Evolutionary conservation across 768 basidiomycete genomes (phyloP).

Genomic region (Lentinus tigrinus): DNA sequence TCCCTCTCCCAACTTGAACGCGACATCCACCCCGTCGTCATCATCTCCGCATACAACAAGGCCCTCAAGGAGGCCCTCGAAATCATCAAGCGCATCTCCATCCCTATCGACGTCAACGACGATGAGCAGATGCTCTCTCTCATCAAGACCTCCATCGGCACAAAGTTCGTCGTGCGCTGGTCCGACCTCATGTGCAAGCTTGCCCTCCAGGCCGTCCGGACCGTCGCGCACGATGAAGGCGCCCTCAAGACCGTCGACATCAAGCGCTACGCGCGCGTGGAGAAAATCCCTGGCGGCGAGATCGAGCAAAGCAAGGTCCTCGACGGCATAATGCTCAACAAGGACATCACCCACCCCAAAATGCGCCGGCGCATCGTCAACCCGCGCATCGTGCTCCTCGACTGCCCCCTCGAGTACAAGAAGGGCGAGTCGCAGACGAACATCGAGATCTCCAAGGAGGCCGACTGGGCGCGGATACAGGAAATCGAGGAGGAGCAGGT

Average conservation of each 20-base stretch:
- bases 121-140: conserved; percentile 93
- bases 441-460: conserved; percentile 94
- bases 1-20: conserved; percentile 91
- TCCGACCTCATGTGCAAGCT: conserved; percentile 96
- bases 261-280: conserved; percentile 96
- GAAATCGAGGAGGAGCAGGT: conserved; percentile 98
- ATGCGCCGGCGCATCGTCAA: conserved; percentile 91
- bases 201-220: conserved; percentile 89
- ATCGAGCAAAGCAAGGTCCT: conserved; percentile 91
- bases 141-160: conserved; percentile 98
- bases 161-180: conserved; percentile 97
- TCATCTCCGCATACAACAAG: conserved; percentile 97
- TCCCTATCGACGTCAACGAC: conserved; percentile 83
- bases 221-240: conserved; percentile 75
- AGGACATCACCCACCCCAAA: conserved; percentile 96
- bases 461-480: conserved; percentile 89
- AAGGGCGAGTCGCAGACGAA: conserved; percentile 99
- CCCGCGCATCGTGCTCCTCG: conserved; percentile 85
- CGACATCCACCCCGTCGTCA: conserved; percentile 97
- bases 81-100: conserved; percentile 83
- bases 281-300: conserved; percentile 97
- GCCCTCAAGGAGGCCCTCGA: conserved; percentile 90
- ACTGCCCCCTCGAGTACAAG: conserved; percentile 98
- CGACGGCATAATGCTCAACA: conserved; percentile 94
- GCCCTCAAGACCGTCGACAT: conserved; percentile 91